Percentiles rank a stretch among this genome's conserved stretches.
Conservation (phyloP, 2,329 filamentous ascomycete species). For the Cercospora sp. region DNA sequence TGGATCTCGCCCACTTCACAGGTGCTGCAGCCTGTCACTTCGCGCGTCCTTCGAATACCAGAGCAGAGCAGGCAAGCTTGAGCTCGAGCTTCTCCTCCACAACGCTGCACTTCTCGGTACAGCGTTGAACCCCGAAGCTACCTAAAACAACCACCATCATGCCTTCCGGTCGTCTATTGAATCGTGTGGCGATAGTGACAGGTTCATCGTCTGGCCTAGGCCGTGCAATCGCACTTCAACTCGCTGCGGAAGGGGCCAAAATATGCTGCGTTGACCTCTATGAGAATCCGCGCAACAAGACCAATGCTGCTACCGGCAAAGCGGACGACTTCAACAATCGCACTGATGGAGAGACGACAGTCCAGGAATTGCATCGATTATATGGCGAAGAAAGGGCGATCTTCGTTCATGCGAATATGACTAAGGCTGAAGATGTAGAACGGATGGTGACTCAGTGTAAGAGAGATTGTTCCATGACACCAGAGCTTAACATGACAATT, state of each 20-base stretch:
- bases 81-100: conserved; percentile 2
- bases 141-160: not conserved
- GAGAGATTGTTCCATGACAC: not conserved
- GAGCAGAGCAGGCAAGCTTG: not conserved
- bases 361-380: conserved; percentile 25
- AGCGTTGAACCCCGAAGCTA: not conserved
- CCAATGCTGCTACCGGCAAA: conserved; percentile 36
- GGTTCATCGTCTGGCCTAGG: conserved; percentile 38
- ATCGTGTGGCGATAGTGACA: conserved; percentile 30
- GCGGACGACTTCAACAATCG: conserved; percentile 38
- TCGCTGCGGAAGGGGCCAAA: conserved; percentile 36
- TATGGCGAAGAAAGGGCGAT: conserved; percentile 24
- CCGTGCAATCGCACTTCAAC: conserved; percentile 36
- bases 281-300: conserved; percentile 31
- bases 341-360: conserved; percentile 20
- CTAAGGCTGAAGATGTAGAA: conserved; percentile 34
- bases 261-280: conserved; percentile 39
- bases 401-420: conserved; percentile 40
- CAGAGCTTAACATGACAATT: not conserved
- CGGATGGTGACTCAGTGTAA: conserved; percentile 8
- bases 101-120: not conserved
- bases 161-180: conserved; percentile 22
- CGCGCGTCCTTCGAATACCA: not conserved
- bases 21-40: not conserved
- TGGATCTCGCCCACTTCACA: not conserved